These are phyloP conservation scores for Gossypium sturtianum DNA, from an alignment of 345 rosid genomes.

Conservation along the genomic window DNA sequence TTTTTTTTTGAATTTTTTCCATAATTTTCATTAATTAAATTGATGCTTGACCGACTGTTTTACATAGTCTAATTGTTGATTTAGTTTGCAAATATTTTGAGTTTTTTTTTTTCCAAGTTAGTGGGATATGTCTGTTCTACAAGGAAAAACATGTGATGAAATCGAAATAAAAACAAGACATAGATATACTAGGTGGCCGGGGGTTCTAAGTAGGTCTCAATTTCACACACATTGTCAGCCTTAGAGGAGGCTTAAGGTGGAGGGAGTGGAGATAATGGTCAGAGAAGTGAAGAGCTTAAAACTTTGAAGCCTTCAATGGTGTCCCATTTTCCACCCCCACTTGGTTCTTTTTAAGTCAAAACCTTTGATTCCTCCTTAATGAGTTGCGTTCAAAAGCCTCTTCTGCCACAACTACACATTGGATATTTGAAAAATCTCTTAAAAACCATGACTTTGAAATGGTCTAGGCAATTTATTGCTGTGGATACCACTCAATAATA, in stretches of 20 bases:
- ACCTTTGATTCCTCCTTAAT: neutral
- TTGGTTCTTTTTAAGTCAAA: slow-evolving; percentile 1
- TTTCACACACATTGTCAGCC: neutral
- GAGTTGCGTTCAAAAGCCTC: neutral
- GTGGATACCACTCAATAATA: neutral
- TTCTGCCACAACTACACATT: neutral
- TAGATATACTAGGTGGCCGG: neutral
- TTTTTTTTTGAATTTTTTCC: too few species aligned
- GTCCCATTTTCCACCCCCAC: neutral
- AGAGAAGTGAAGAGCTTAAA: neutral
- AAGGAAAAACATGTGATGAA: neutral
- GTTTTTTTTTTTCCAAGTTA: neutral
- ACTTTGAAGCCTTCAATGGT: neutral
- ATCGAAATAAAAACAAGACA: neutral
- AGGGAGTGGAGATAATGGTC: neutral
- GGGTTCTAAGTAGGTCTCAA: neutral
- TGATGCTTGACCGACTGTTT: too few species aligned
- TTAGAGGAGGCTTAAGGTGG: neutral
- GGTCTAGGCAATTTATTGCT: neutral
- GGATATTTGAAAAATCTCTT: neutral
- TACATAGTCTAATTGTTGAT: too few species aligned
- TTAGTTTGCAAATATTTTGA: too few species aligned
- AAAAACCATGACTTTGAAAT: neutral
- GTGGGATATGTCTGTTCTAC: neutral
- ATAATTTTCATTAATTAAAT: too few species aligned